Evolutionary conservation across 164 flowering plant genomes (phyloP), one percentile per base, ranked within the genome.

Genomic region (Sextonia rubra): DNA sequence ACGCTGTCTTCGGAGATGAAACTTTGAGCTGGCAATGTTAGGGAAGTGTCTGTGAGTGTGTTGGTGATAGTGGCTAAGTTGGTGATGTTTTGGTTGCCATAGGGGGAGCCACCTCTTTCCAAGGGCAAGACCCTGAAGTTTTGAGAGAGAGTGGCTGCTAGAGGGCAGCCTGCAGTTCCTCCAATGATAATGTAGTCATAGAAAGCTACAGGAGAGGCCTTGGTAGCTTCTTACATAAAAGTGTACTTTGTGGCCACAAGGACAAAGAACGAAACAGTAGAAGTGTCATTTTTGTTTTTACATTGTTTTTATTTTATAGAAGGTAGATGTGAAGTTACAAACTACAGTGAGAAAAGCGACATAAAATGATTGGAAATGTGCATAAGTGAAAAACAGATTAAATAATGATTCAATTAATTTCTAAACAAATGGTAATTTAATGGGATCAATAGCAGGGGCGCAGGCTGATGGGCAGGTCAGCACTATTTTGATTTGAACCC

Each of bases 1-100:
- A 93, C 98, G 2, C 96, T 96, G 58, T 93, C 98, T 44, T 82
- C 82, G 61, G 97, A 91, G 69, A 87, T 68, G 79, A 93, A 93
- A 0, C 52, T 71, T 64, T 93, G 93, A 0, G 97, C 63, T 0
- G 89, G 79, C 0, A 97, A 91, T 0, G 71, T 1, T 0, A 89
- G 89, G 0, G 89, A 78, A 30, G 23, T 18, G 77, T 91, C 86
- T 0, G 81, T 64, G 3, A 90, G 83, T 2, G 83, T 68, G 20
- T 20, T 12, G 2, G 69, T 77, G 68, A 86, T 90, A 32, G 82
- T 72, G 1, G 20, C 73, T 6, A 83, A 49, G 81, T 85, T 73
- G 47, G 83, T 82, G 20, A 86, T 83, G 81, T 82, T 77, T 8
- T 85, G 81, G 71, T 86, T 85, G 2, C 80, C 84, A 60, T 89